Percentiles rank a stretch among this genome's conserved stretches.
phyloP scores from a whole-genome alignment of 495 filamentous ascomycete genomes.

The Penicillium coprophilum region DNA sequence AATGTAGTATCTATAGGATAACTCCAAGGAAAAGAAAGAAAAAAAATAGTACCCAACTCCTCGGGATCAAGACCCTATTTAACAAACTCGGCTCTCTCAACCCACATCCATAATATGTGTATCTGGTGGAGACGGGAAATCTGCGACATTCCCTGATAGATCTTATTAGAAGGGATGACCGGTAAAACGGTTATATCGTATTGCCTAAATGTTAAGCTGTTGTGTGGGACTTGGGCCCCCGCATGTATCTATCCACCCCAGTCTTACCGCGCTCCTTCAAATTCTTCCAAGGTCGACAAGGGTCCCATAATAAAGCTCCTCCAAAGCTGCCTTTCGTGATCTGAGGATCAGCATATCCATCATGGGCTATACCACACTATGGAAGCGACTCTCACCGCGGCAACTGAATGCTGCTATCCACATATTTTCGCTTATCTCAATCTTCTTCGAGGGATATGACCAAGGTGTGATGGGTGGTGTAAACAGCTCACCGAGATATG shows the following conservation, averaged over 20 bases:
- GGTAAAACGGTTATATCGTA: too few species aligned
- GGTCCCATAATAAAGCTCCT: background rate
- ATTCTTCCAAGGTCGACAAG: too few species aligned
- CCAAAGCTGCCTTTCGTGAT: background rate
- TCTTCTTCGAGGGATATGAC: constrained; percentile 59
- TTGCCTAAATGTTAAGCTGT: too few species aligned
- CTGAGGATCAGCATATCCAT: background rate
- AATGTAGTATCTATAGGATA: too few species aligned
- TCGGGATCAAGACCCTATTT: constrained; percentile 1
- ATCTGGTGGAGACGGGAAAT: constrained; percentile 9
- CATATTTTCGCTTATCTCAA: constrained; percentile 47
- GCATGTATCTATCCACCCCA: constrained; percentile 9
- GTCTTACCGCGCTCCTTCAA: background rate
- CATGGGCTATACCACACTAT: constrained; percentile 45
- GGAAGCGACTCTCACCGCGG: constrained; percentile 41
- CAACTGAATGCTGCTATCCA: constrained; percentile 47
- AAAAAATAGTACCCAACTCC: background rate
- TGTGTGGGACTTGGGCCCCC: constrained; percentile 8
- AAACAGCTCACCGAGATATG: constrained; percentile 43
- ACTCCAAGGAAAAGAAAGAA: background rate
- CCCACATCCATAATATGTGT: background rate
- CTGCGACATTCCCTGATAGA: constrained; percentile 8
- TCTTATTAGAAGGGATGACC: constrained; percentile 14
- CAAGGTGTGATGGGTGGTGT: constrained; percentile 55
- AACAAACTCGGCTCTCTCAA: background rate